Base-by-base conservation (phyloP, 1,284 basidiomycete species). In the Pseudozyma tsukubaensis region DNA sequence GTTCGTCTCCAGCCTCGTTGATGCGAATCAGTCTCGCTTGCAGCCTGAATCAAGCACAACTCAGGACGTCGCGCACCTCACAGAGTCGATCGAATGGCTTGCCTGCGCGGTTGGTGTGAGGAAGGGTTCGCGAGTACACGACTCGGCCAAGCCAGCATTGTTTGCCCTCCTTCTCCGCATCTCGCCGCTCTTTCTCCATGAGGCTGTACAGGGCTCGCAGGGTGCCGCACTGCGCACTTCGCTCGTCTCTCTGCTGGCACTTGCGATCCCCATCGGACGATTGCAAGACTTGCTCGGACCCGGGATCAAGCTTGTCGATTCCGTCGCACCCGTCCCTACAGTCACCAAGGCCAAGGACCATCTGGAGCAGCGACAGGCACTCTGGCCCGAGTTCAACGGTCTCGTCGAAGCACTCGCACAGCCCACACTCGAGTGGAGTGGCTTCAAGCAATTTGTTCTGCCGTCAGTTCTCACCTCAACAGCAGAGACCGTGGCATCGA, bases 251-350 rank as follows among this genome's bases (percentile, higher is more conserved):
- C 63, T 84, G 4, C 42, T 81, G 1, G 60, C 65, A 4, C 42
- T 83, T 24, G 39, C 63, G 4, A 42, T 84, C 7, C 83, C 82
- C 6, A 61, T 76, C 4, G 82, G 80, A 2, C 69, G 82, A 12
- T 65, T 84, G 14, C 82, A 80, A 55, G 83, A 84, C 47, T 67
- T 82, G 34, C 69, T 82, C n/a, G 75, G 80, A 13, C 65, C 72
- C 1, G 75, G 79, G 3, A 66, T 79, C 51, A 79, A 77, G 57
- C 63, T 78, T 39, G 58, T 82, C 45, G 79, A 81, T 35, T 63
- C 58, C 5, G 61, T 81, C 14, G 59, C 76, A 1, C 70, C 72
- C 8, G 51, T 61, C 5, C 54, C 66, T 7, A 49, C 56, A 5
- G 70, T 59, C 18, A 52, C 50, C 37, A 59, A 65, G 47, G 40